A percentile compares a stretch with the other conserved stretches of the same genome.
phyloP scores from a whole-genome alignment of 352 stramenopile species.

The Phytophthora uliginosa region DNA sequence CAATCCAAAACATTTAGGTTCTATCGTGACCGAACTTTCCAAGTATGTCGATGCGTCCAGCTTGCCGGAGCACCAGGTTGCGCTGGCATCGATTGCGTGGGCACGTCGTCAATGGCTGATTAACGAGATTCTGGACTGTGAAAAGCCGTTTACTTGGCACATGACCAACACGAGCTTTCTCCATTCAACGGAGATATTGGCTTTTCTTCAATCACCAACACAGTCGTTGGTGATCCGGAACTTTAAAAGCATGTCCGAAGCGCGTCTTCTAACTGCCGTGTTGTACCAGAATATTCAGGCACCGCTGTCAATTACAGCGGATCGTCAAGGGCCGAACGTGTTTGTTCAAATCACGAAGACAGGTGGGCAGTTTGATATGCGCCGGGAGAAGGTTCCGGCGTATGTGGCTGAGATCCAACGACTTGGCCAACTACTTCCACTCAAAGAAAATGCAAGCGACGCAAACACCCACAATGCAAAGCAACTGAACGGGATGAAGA shows the following conservation, averaged over 20 bases:
- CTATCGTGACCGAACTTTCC: slow-evolving; percentile 12
- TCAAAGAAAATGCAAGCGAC: neutral
- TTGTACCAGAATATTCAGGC: slow-evolving; percentile 15
- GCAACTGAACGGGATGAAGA: slow-evolving; percentile 1
- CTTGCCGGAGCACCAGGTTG: slow-evolving; percentile 1
- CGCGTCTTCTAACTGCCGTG: neutral
- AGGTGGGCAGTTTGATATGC: slow-evolving; percentile 19
- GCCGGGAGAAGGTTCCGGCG: slow-evolving; percentile 1
- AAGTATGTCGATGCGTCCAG: slow-evolving; percentile 5
- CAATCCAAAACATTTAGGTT: slow-evolving; percentile 6
- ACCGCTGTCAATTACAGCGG: slow-evolving; percentile 13
- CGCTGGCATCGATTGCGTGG: slow-evolving; percentile 8
- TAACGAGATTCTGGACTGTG: slow-evolving; percentile 10
- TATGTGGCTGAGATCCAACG: slow-evolving; percentile 23
- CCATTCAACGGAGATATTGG: neutral
- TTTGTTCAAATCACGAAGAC: slow-evolving; percentile 20
- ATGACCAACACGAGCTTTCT: slow-evolving; percentile 12
- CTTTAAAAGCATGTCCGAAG: slow-evolving; percentile 8
- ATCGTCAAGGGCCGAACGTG: neutral
- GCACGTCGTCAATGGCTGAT: slow-evolving; percentile 26
- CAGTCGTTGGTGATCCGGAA: neutral
- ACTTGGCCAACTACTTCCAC: neutral
- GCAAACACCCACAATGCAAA: neutral
- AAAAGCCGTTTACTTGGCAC: slow-evolving; percentile 25
- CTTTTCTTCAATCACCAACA: slow-evolving; percentile 12